These are phyloP conservation scores for Cordyceps farinosa DNA, from an alignment of 2,329 filamentous ascomycete species.

Conservation along the genomic window DNA sequence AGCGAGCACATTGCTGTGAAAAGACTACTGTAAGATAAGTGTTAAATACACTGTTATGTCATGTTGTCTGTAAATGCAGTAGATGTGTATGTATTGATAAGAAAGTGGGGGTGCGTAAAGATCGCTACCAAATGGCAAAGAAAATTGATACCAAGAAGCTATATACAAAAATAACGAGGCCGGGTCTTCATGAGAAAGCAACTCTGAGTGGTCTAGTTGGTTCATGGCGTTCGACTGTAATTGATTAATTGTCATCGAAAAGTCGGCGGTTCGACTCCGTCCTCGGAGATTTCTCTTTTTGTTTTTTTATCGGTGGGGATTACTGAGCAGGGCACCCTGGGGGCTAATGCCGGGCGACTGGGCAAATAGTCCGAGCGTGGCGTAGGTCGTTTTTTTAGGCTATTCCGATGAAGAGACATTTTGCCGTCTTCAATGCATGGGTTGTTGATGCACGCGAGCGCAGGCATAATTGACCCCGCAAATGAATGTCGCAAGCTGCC, in stretches of 20 bases:
- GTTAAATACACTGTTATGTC: not conserved
- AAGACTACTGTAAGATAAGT: not conserved
- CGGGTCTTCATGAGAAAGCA: not conserved
- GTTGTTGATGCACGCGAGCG: too few species aligned
- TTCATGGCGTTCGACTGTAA: slow-evolving; percentile 30
- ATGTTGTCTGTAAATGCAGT: not conserved
- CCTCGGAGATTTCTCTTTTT: slow-evolving; percentile 26
- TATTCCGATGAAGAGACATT: too few species aligned
- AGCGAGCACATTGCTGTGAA: not conserved
- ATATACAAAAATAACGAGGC: not conserved
- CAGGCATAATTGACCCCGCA: too few species aligned
- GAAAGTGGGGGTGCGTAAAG: too few species aligned
- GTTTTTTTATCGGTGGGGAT: slow-evolving; percentile 6
- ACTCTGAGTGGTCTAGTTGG: slow-evolving; percentile 29
- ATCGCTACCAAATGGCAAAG: not conserved
- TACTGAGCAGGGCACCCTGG: too few species aligned
- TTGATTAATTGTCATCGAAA: slow-evolving; percentile 24
- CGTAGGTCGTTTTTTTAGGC: too few species aligned
- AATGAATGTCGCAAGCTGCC: too few species aligned
- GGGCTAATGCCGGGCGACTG: too few species aligned
- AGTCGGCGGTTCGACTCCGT: slow-evolving; percentile 29
- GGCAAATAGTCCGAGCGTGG: too few species aligned
- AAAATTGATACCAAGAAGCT: not conserved
- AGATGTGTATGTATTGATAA: too few species aligned
- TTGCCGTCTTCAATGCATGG: too few species aligned